phyloP scores from a whole-genome alignment of 805 yeast species.

The Lachancea kluyveri region DNA sequence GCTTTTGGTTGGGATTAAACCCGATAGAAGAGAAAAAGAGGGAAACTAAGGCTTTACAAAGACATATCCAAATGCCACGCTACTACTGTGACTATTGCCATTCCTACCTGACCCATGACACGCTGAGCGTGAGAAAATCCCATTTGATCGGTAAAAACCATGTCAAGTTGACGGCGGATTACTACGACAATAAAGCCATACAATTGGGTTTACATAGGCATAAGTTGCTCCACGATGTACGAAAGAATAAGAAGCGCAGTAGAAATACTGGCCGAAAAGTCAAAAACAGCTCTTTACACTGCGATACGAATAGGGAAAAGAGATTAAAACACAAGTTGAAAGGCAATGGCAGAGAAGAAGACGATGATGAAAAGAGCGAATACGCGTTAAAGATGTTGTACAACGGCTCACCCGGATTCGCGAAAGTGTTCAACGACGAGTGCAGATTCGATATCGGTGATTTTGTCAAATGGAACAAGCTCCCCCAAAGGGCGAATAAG shows the following conservation, averaged over 20 bases:
- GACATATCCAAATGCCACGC: constrained; percentile 66
- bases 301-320: constrained; percentile 9
- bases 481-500: constrained; percentile 27
- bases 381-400: constrained; percentile 15
- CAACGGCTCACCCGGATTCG: constrained; percentile 28
- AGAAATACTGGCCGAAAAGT: neutral
- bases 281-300: constrained; percentile 4
- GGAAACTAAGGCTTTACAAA: too few relatives aligned
- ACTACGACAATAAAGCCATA: constrained; percentile 47
- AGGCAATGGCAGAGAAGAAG: neutral
- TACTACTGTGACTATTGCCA: constrained; percentile 84
- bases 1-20: neutral
- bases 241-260: constrained; percentile 3
- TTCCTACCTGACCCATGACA: constrained; percentile 79
- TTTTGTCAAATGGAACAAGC: constrained; percentile 14
- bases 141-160: constrained; percentile 78
- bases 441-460: constrained; percentile 27
- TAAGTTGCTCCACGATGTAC: too few relatives aligned
- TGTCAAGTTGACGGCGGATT: constrained; percentile 61
- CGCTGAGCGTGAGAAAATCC: constrained; percentile 76
- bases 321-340: neutral
- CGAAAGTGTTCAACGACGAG: constrained; percentile 21
- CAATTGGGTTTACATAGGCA: constrained; percentile 2
- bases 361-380: too few relatives aligned
- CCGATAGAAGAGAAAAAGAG: neutral